Evolutionary conservation across 2,329 filamentous ascomycete genomes (phyloP).

Genomic region (Fusarium brevicatenulatum): DNA sequence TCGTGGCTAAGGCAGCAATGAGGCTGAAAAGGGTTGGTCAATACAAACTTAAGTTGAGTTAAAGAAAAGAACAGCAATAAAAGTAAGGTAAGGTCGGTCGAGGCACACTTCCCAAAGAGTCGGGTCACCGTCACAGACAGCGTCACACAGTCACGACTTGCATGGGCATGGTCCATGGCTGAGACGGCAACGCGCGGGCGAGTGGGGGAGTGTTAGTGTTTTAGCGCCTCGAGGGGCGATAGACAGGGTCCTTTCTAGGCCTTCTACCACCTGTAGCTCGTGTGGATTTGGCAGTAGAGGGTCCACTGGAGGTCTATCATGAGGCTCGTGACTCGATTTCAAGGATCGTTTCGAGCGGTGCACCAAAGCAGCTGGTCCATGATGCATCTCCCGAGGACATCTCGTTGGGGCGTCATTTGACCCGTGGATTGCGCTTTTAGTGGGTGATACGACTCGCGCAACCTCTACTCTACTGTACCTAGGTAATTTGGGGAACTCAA

Average conservation of each 20-base stretch:
- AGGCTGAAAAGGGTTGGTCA: conserved; percentile 1
- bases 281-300: conserved; percentile 1
- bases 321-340: conserved; percentile 40
- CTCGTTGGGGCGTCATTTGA: conserved; percentile 40
- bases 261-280: conserved; percentile 14
- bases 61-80: neutral
- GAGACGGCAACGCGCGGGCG: conserved; percentile 37
- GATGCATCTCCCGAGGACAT: conserved; percentile 10
- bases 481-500: conserved; percentile 31
- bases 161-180: conserved; percentile 40
- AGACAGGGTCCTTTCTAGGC: conserved; percentile 28
- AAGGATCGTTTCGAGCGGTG: conserved; percentile 29
- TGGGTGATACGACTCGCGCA: conserved; percentile 27
- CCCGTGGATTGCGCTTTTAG: conserved; percentile 30
- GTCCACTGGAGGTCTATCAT: conserved; percentile 5
- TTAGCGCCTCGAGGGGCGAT: conserved; percentile 21
- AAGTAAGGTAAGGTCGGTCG: conserved; percentile 29
- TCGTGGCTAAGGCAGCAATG: conserved; percentile 4
- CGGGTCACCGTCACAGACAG: conserved; percentile 39
- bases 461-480: conserved; percentile 1
- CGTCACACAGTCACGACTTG: conserved; percentile 39
- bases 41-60: neutral
- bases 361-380: conserved; percentile 12
- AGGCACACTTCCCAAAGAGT: conserved; percentile 40
- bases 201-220: conserved; percentile 29